phyloP scores from a whole-genome alignment of 2,329 filamentous ascomycete species.

The Calcarisporium arbuscula region DNA sequence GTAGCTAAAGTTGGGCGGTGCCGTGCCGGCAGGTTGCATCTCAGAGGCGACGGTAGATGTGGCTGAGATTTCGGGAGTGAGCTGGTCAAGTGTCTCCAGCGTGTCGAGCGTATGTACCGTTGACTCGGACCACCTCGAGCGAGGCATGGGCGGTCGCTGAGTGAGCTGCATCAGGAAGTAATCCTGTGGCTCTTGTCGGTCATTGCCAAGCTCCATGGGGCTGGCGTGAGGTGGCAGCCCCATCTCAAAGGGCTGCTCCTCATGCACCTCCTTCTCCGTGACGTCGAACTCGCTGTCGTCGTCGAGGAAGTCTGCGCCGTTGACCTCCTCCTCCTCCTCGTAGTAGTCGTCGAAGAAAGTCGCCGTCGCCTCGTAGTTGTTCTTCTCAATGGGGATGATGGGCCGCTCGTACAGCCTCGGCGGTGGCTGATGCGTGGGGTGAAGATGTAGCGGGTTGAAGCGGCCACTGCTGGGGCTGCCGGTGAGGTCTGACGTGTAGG shows the following conservation, averaged over 20 bases:
- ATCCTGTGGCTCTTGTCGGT: conserved; percentile 20
- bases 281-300: conserved; percentile 19
- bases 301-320: conserved; percentile 10
- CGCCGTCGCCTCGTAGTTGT: conserved; percentile 15
- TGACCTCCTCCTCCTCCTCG: conserved; percentile 16
- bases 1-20: conserved; percentile 28
- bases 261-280: conserved; percentile 12
- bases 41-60: conserved; percentile 10
- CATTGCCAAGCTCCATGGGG: conserved; percentile 17
- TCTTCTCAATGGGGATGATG: conserved; percentile 18
- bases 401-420: conserved; percentile 30
- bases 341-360: conserved; percentile 23
- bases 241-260: conserved; percentile 17
- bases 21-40: conserved; percentile 13
- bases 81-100: conserved; percentile 16
- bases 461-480: conserved; percentile 17
- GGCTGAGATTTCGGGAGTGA: conserved; percentile 6
- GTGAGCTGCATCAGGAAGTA: conserved; percentile 26
- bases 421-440: conserved; percentile 29
- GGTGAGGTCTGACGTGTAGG: conserved; percentile 13
- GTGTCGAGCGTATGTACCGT: conserved; percentile 27
- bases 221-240: conserved; percentile 22
- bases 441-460: conserved; percentile 27
- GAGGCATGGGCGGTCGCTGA: conserved; percentile 23
- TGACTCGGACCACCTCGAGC: conserved; percentile 37